Evolutionary conservation across 179 eudicot genomes (phyloP).

Genomic region (Silene coronaria): DNA sequence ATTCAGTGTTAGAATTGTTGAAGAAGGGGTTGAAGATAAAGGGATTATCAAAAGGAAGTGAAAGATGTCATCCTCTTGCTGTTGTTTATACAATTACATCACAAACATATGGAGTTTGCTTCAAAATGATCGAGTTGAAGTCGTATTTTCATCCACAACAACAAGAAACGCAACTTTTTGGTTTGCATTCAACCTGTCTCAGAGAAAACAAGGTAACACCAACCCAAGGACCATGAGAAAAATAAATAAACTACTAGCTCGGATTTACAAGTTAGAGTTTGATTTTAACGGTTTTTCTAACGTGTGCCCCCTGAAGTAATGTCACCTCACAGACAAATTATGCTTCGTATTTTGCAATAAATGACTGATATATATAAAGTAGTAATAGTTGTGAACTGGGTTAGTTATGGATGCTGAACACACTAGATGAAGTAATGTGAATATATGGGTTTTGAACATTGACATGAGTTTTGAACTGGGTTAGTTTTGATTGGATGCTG

Average conservation of each 20-base stretch:
- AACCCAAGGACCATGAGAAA: no score
- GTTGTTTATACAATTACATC: slow-evolving; percentile 59
- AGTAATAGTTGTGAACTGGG: no score
- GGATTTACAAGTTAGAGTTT: no score
- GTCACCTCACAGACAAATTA: no score
- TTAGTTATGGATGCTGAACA: no score
- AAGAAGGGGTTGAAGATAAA: slow-evolving; percentile 60
- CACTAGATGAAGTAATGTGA: neutral
- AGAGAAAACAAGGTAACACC: slow-evolving; percentile 86
- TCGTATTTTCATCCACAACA: slow-evolving; percentile 21
- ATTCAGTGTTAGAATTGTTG: slow-evolving; percentile 7
- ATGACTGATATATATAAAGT: no score
- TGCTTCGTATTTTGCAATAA: no score
- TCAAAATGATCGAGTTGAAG: slow-evolving; percentile 73
- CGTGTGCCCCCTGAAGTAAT: no score
- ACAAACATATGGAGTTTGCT: slow-evolving; percentile 37
- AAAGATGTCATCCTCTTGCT: slow-evolving; percentile 89
- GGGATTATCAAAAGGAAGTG: slow-evolving; percentile 61
- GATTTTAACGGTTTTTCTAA: no score
- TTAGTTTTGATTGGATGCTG: neutral
- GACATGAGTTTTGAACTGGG: slow-evolving; percentile 8
- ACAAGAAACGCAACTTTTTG: slow-evolving; percentile 56
- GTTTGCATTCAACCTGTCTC: slow-evolving; percentile 80
- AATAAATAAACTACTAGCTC: no score
- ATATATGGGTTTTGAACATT: neutral